Conservation (phyloP, 768 basidiomycete species). For the Tricholoma hemisulphureum region DNA sequence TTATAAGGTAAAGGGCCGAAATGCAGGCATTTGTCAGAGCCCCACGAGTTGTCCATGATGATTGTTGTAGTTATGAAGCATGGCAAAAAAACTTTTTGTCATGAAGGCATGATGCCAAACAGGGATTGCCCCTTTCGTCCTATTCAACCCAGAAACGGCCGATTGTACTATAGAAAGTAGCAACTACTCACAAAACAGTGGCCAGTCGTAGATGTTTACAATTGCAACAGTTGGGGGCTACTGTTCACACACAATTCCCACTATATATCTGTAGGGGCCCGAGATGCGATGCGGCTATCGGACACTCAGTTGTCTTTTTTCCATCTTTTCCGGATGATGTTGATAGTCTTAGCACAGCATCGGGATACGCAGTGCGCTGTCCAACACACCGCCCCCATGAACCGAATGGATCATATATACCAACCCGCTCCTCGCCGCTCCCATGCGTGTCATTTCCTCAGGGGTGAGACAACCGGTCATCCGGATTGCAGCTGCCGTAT, state of each 20-base stretch:
- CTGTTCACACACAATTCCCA: neutral
- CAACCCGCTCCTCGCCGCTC: too few relatives aligned
- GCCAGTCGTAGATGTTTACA: too few relatives aligned
- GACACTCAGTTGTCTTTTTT: neutral
- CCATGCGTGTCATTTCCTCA: too few relatives aligned
- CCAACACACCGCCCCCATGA: neutral
- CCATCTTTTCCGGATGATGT: neutral
- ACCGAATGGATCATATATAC: too few relatives aligned
- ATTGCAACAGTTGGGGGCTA: too few relatives aligned
- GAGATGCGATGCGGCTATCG: neutral
- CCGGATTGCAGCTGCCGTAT: too few relatives aligned
- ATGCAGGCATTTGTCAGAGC: neutral
- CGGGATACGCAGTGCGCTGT: neutral
- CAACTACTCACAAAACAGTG: too few relatives aligned
- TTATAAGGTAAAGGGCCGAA: conserved; percentile 14
- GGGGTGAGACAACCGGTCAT: too few relatives aligned
- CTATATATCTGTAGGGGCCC: neutral
- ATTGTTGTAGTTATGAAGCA: conserved; percentile 4
- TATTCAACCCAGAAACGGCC: too few relatives aligned
- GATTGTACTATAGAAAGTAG: neutral
- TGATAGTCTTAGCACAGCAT: neutral
- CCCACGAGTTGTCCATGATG: conserved; percentile 6
- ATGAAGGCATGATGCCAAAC: conserved; percentile 1
- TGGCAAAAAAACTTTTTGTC: conserved; percentile 11
- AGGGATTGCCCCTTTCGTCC: conserved; percentile 9